phyloP scores from a whole-genome alignment of 495 filamentous ascomycete species.

The Aspergillus incahuasiensis region DNA sequence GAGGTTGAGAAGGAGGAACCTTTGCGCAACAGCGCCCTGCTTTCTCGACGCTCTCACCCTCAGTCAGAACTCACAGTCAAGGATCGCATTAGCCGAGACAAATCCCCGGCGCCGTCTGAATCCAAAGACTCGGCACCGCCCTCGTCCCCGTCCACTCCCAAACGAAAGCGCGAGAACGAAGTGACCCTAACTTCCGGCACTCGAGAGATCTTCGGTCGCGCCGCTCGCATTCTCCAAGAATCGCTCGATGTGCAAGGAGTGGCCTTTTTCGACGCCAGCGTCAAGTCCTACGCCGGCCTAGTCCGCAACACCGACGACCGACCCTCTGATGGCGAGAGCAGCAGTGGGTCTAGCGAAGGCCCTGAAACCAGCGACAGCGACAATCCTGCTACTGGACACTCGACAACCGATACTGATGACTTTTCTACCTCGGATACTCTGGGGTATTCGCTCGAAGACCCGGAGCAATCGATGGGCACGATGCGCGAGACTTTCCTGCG shows the following conservation, averaged over 20 bases:
- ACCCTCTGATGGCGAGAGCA: slow-evolving; percentile 2
- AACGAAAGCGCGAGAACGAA: neutral
- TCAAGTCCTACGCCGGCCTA: slow-evolving; percentile 5
- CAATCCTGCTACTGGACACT: neutral
- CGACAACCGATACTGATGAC: slow-evolving; percentile 1
- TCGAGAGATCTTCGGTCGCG: slow-evolving; percentile 20
- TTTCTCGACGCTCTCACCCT: neutral
- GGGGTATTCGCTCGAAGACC: neutral
- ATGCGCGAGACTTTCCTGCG: slow-evolving; percentile 8
- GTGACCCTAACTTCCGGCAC: neutral
- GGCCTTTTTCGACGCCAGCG: slow-evolving; percentile 42
- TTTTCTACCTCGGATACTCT: slow-evolving; percentile 1
- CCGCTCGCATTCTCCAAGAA: slow-evolving; percentile 43
- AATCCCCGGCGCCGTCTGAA: neutral
- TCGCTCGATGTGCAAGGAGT: slow-evolving; percentile 45
- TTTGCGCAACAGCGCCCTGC: neutral
- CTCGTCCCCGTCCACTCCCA: neutral
- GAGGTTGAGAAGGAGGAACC: neutral
- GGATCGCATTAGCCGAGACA: neutral
- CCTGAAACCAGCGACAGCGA: neutral
- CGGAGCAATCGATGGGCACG: neutral
- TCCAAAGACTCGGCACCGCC: neutral
- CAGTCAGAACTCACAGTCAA: neutral
- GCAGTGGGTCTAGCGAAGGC: slow-evolving; percentile 1
- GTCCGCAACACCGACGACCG: slow-evolving; percentile 3